These are phyloP conservation scores for Capronia coronata DNA, from an alignment of 2,329 filamentous ascomycete species.

Conservation along the genomic window DNA sequence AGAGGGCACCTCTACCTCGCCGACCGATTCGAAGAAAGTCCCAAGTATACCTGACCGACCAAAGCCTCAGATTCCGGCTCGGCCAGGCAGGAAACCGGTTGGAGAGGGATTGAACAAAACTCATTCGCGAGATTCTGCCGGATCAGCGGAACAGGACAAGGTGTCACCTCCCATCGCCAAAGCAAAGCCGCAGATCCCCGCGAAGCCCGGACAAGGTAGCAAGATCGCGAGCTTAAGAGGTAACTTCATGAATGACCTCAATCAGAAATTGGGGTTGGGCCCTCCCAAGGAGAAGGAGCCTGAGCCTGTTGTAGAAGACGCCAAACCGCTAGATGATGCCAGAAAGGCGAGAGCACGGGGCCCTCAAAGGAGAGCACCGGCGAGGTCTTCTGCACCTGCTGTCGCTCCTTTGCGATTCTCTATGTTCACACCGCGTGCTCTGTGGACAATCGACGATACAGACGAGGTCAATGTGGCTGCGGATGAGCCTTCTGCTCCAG, in stretches of 20 bases:
- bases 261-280: conserved; percentile 78
- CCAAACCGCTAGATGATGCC: conserved; percentile 76
- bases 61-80: conserved; percentile 61
- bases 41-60: conserved; percentile 52
- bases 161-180: conserved; percentile 48
- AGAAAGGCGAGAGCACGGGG: conserved; percentile 85
- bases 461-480: conserved; percentile 21
- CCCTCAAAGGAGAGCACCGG: conserved; percentile 67
- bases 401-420: conserved; percentile 13
- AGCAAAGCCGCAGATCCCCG: conserved; percentile 75
- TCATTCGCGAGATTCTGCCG: conserved; percentile 38
- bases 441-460: conserved; percentile 27
- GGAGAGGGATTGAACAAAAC: conserved; percentile 35
- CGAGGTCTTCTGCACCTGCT: conserved; percentile 41
- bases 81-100: conserved; percentile 51
- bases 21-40: conserved; percentile 46
- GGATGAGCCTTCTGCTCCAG: neutral
- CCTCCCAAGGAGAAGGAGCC: conserved; percentile 68
- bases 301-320: conserved; percentile 51
- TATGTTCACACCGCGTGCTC: conserved; percentile 19
- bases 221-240: conserved; percentile 90
- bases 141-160: conserved; percentile 32
- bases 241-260: conserved; percentile 87
- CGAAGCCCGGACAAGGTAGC: conserved; percentile 61
- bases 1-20: conserved; percentile 37